Evolutionary conservation across 345 rosid genomes (phyloP), one percentile per base, ranked within the genome.

Genomic region (Rhizophora apiculata): DNA sequence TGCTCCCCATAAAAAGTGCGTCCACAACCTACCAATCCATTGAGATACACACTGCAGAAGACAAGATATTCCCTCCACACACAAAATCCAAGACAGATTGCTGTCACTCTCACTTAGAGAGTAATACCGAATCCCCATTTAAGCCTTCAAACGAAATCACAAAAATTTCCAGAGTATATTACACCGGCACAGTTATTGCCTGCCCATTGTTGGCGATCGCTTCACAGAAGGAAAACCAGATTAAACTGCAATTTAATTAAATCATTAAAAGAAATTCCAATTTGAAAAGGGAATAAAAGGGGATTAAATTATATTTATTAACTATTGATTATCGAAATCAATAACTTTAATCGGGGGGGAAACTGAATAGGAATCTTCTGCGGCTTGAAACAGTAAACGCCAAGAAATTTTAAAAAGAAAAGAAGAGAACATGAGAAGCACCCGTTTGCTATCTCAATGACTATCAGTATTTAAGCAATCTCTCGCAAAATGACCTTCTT

Each of bases 401-500:
- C 46, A 67, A 51, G 52, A 13, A 71, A 39, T 34, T 27, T 57
- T 21, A 7, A 56, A 13, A n/a, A 36, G 8, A 24, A 30, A 8
- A 5, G 53, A n/a, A 39, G 21, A 55, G 59, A 7, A 56, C 9
- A 8, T 68, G n/a, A 57, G 63, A 30, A 29, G 34, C 18, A 16
- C 52, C 59, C 43, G 8, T 49, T 52, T 24, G 54, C 56, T 68
- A 11, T 56, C 70, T 74, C 81, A 77, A 52, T 70, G 74, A 26
- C 55, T 68, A 36, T 79, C 75, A 43, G 21, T n/a, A 24, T 63
- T 64, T 29, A 72, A 60, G 68, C 93, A 88, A 37, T 88, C 89
- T 77, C 88, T 75, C 7, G 87, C 89, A 74, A 86, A 81, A 81
- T 88, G 90, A 55, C 93, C 90, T 73, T 80, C 90, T 62, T 82